phyloP scores from a whole-genome alignment of 2,329 filamentous ascomycete genomes.

The Alternaria atra region DNA sequence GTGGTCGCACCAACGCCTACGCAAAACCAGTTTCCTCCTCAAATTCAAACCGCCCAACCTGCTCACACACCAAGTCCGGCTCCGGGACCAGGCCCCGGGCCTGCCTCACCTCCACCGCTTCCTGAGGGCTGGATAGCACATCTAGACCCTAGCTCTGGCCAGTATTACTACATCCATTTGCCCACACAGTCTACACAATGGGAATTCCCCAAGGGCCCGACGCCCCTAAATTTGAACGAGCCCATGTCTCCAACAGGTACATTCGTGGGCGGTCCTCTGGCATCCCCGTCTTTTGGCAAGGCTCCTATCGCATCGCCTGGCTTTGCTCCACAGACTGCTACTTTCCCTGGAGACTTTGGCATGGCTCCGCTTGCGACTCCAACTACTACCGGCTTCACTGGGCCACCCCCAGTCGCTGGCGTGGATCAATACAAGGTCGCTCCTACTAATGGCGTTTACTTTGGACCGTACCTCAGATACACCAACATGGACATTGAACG shows the following conservation, averaged over 20 bases:
- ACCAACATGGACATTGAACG: constrained; percentile 96
- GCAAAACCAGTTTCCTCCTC: constrained; percentile 35
- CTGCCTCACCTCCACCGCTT: constrained; percentile 87
- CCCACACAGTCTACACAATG: constrained; percentile 96
- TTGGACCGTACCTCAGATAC: constrained; percentile 94
- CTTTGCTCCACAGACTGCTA: constrained; percentile 82
- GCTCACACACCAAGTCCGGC: constrained; percentile 54
- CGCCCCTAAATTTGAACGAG: constrained; percentile 83
- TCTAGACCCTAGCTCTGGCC: constrained; percentile 91
- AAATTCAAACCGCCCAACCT: constrained; percentile 33
- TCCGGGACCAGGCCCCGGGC: constrained; percentile 70
- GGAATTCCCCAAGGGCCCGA: constrained; percentile 97
- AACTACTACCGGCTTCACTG: constrained; percentile 81
- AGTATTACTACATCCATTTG: constrained; percentile 99
- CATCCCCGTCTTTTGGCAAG: constrained; percentile 63
- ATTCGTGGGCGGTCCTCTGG: constrained; percentile 50
- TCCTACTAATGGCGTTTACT: constrained; percentile 96
- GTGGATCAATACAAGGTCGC: constrained; percentile 94
- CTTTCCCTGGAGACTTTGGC: constrained; percentile 86
- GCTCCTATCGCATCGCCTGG: constrained; percentile 78
- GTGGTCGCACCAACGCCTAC: constrained; percentile 45
- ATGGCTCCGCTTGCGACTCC: constrained; percentile 78
- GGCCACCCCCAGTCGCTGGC: constrained; percentile 86
- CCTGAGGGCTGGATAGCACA: constrained; percentile 99
- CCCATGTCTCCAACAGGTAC: constrained; percentile 81